These are phyloP conservation scores for Acarospora socialis DNA, from an alignment of 2,329 filamentous ascomycete species.

Conservation along the genomic window DNA sequence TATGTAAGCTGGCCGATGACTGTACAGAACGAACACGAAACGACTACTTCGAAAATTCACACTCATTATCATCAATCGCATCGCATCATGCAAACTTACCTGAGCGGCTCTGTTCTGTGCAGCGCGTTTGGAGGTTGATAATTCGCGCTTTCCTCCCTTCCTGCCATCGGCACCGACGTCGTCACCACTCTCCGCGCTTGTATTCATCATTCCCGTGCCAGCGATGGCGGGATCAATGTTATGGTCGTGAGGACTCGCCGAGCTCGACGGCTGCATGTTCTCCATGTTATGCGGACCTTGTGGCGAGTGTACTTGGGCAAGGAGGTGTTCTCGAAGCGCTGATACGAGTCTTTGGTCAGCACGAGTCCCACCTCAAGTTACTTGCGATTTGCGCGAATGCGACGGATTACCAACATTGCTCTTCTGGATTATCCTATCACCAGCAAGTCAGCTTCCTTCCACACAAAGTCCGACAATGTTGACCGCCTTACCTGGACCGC, in stretches of 20 bases:
- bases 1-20: too few species aligned
- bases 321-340: slow-evolving; percentile 51
- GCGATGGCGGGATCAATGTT: slow-evolving; percentile 47
- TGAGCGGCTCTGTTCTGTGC: slow-evolving; percentile 95
- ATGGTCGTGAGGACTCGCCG: slow-evolving; percentile 32
- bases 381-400: slow-evolving; percentile 28
- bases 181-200: slow-evolving; percentile 29
- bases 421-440: slow-evolving; percentile 29
- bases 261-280: slow-evolving; percentile 24
- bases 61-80: neutral
- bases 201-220: slow-evolving; percentile 33
- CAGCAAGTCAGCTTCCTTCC: slow-evolving; percentile 2
- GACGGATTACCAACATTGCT: slow-evolving; percentile 28
- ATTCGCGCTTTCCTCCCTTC: slow-evolving; percentile 69
- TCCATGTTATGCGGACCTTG: slow-evolving; percentile 31
- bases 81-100: slow-evolving; percentile 40
- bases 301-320: slow-evolving; percentile 35
- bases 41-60: too few species aligned
- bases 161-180: slow-evolving; percentile 40
- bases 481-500: slow-evolving; percentile 38
- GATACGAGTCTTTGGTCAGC: slow-evolving; percentile 9
- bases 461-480: neutral
- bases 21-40: slow-evolving; percentile 1
- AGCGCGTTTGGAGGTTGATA: slow-evolving; percentile 90
- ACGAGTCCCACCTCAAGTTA: slow-evolving; percentile 5